phyloP scores from a whole-genome alignment of 345 rosid species.

The Ricinus communis region DNA sequence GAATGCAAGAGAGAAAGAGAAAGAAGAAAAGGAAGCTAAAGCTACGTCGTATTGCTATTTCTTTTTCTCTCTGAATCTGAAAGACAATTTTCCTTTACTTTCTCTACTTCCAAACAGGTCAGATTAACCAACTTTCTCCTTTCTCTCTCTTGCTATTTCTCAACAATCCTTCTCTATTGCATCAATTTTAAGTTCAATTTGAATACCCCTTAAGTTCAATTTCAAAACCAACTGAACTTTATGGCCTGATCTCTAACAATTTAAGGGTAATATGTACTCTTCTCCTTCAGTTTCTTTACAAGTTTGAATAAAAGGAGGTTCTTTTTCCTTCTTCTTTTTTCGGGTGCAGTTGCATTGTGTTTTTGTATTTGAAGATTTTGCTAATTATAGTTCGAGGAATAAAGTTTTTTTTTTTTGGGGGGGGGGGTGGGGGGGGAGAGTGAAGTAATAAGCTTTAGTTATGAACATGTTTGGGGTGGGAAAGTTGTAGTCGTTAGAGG shows the following conservation, averaged over 20 bases:
- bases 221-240: conserved; percentile 13
- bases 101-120: conserved; percentile 35
- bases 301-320: no score
- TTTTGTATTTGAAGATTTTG: conserved; percentile 7
- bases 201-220: neutral
- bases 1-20: conserved; percentile 9
- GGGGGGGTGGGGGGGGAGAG: no score
- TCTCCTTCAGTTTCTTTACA: no score
- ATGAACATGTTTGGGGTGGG: conserved; percentile 1
- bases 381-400: neutral
- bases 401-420: neutral
- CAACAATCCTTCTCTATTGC: conserved; percentile 6
- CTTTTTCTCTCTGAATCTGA: conserved; percentile 10
- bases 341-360: conserved; percentile 11
- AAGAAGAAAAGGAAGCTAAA: conserved; percentile 4
- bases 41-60: conserved; percentile 11
- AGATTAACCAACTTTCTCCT: conserved; percentile 17
- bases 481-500: neutral
- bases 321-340: conserved; percentile 7
- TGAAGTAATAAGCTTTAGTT: neutral
- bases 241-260: conserved; percentile 12
- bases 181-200: conserved; percentile 2
- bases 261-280: neutral
- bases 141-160: conserved; percentile 19
- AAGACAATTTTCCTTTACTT: conserved; percentile 8